Evolutionary conservation across 805 yeast genomes (phyloP).

Genomic region (Candida sakaeoensis): DNA sequence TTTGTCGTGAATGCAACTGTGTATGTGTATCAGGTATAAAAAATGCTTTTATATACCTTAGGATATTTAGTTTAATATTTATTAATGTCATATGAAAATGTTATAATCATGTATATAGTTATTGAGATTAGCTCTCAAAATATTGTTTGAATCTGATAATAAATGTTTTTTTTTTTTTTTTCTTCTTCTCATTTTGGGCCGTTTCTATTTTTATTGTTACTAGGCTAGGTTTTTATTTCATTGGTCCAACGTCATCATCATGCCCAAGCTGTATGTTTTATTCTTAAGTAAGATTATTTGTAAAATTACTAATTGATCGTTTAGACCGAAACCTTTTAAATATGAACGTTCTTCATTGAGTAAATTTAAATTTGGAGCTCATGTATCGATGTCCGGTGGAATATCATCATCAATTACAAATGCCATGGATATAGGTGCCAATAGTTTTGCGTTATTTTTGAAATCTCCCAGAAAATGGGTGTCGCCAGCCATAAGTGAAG

Average conservation of each 20-base stretch:
- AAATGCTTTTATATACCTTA: slow-evolving; percentile 16
- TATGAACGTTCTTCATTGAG: slow-evolving; percentile 14
- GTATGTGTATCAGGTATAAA: slow-evolving; percentile 18
- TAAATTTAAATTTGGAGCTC: slow-evolving; percentile 73
- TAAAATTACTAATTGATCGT: neutral
- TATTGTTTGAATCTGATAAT: too few species aligned
- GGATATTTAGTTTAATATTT: slow-evolving; percentile 7
- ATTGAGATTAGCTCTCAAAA: too few species aligned
- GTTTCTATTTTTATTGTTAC: neutral
- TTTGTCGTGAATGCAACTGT: slow-evolving; percentile 27
- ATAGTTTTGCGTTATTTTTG: slow-evolving; percentile 85
- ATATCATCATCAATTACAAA: slow-evolving; percentile 62
- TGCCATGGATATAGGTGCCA: slow-evolving; percentile 54
- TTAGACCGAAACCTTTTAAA: slow-evolving; percentile 14
- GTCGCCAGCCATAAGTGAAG: slow-evolving; percentile 67
- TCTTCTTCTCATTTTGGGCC: neutral
- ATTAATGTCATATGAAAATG: slow-evolving; percentile 3
- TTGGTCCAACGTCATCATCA: neutral
- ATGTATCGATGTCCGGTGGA: slow-evolving; percentile 81
- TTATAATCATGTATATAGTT: too few species aligned
- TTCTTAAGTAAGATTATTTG: too few species aligned
- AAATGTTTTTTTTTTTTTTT: slow-evolving; percentile 1
- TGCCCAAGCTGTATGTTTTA: slow-evolving; percentile 2
- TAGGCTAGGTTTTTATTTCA: neutral
- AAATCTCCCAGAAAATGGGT: slow-evolving; percentile 92